Evolutionary conservation across 257 asterid species (phyloP).

Genomic region (Fraxinus pennsylvanica): DNA sequence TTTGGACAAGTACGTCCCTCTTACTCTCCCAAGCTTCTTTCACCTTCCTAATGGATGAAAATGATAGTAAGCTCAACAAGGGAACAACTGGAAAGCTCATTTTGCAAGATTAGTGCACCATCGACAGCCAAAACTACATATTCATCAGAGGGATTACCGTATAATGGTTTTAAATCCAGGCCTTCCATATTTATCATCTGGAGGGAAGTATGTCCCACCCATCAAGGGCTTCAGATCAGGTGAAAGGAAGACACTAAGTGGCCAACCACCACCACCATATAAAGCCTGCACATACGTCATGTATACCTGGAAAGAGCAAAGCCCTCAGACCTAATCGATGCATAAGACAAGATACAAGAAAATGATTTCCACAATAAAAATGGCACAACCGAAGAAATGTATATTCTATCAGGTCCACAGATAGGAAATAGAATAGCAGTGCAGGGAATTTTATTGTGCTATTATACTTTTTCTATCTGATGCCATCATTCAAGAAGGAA

Average conservation of each 20-base stretch:
- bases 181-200: constrained; percentile 87
- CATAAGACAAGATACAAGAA: neutral
- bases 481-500: neutral
- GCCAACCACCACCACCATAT: constrained; percentile 99
- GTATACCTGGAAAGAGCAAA: constrained; percentile 60
- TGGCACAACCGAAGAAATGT: neutral
- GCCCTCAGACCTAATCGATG: constrained; percentile 10
- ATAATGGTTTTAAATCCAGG: constrained; percentile 92
- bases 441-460: neutral
- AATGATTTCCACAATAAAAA: neutral
- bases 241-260: constrained; percentile 83
- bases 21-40: constrained; percentile 92
- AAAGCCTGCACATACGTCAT: constrained; percentile 96
- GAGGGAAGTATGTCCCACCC: constrained; percentile 99
- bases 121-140: neutral
- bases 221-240: constrained; percentile 91
- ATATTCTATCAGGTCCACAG: neutral
- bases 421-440: neutral
- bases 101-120: neutral
- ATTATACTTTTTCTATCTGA: neutral
- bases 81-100: neutral
- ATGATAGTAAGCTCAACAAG: neutral
- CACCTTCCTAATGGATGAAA: constrained; percentile 63
- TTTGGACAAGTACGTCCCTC: constrained; percentile 55
- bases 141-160: constrained; percentile 47